phyloP scores from a whole-genome alignment of 2,329 filamentous ascomycete genomes.

The Ophiostoma quercus region DNA sequence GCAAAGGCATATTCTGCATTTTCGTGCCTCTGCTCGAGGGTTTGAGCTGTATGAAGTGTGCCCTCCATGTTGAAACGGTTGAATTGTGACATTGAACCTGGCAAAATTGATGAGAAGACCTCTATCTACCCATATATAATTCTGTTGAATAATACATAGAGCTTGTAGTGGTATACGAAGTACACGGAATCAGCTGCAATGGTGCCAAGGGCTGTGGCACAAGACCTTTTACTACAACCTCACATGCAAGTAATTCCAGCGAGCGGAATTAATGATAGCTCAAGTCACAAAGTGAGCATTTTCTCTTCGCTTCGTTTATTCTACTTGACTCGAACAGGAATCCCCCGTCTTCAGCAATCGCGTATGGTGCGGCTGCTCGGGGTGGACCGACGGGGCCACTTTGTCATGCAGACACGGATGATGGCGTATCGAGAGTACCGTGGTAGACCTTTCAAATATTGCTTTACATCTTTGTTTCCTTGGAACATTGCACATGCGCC shows the following conservation, averaged over 20 bases:
- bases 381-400: background rate
- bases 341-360: background rate
- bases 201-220: background rate
- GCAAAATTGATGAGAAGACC: no score
- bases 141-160: background rate
- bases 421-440: no score
- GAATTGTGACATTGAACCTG: background rate
- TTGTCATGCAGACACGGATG: no score
- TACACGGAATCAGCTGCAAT: background rate
- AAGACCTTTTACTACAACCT: background rate
- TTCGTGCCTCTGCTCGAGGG: background rate
- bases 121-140: background rate
- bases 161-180: background rate
- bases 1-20: conserved; percentile 28
- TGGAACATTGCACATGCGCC: background rate
- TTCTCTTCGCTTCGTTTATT: background rate
- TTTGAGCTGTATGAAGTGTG: background rate
- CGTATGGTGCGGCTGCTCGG: background rate
- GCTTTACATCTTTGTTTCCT: background rate
- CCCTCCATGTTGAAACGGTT: background rate
- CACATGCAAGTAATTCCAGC: background rate
- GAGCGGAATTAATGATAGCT: background rate
- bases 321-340: background rate
- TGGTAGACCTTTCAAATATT: background rate
- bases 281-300: no score